Conservation (phyloP, 164 flowering plant species). For the Kingdonia uniflora region DNA sequence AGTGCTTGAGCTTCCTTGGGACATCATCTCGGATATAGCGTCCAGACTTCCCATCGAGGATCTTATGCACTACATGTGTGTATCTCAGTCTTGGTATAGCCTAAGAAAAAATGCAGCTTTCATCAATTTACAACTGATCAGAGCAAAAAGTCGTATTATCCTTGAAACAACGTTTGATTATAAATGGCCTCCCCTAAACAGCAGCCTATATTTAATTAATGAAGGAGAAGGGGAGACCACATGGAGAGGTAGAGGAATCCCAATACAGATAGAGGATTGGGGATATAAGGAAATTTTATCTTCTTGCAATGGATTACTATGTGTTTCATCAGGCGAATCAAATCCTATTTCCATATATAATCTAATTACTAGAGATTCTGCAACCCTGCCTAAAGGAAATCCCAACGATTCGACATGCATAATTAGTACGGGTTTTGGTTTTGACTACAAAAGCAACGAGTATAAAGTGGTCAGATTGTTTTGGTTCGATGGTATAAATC, state of each 20-base stretch:
- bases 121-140: neutral
- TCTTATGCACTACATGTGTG: neutral
- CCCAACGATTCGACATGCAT: neutral
- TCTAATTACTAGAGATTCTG: neutral
- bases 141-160: neutral
- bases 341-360: neutral
- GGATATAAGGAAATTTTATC: too few relatives aligned
- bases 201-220: too few relatives aligned
- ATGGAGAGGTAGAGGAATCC: too few relatives aligned
- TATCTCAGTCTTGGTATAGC: neutral
- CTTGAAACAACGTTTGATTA: neutral
- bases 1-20: too few relatives aligned
- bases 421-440: neutral
- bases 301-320: constrained; percentile 1
- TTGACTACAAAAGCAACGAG: neutral
- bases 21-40: neutral
- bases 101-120: neutral
- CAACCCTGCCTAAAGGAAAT: neutral
- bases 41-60: neutral
- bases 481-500: neutral
- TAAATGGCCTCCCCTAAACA: too few relatives aligned
- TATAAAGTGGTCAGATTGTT: neutral
- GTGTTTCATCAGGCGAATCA: neutral
- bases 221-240: too few relatives aligned
- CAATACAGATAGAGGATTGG: neutral